phyloP scores from a whole-genome alignment of 225 moss, liverwort and hornwort genomes.

The Asterella californica region DNA sequence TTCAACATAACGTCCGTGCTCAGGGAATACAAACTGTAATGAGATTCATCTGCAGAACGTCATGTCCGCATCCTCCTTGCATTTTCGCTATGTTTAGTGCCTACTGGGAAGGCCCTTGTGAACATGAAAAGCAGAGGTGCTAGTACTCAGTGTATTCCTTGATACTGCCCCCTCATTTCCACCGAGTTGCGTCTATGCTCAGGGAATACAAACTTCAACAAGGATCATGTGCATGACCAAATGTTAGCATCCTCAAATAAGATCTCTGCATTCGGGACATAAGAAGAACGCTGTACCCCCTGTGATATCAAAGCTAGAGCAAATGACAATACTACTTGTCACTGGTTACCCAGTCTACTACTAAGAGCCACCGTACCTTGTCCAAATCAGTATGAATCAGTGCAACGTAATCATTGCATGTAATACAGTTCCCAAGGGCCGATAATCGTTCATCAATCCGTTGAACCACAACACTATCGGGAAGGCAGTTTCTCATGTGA shows the following conservation, averaged over 20 bases:
- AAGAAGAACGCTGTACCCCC: not conserved
- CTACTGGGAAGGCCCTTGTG: not conserved
- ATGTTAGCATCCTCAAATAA: not conserved
- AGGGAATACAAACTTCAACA: not conserved
- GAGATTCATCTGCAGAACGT: conserved; percentile 11
- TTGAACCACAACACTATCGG: conserved; percentile 88
- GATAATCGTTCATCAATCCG: conserved; percentile 92
- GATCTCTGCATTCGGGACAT: not conserved
- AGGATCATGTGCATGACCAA: not conserved
- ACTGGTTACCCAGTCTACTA: not conserved
- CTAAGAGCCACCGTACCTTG: conserved; percentile 34
- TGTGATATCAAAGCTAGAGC: not conserved
- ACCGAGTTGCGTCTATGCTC: not conserved
- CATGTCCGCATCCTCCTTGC: conserved; percentile 18
- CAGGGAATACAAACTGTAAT: conserved; percentile 31
- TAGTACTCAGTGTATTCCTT: too few species aligned
- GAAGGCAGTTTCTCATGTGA: conserved; percentile 85
- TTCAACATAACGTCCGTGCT: conserved; percentile 4
- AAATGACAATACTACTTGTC: not conserved
- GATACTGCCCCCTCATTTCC: too few species aligned
- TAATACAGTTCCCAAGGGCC: conserved; percentile 88
- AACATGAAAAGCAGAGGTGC: too few species aligned
- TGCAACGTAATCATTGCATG: conserved; percentile 94
- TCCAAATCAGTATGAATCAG: conserved; percentile 96
- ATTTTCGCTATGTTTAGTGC: not conserved